These are phyloP conservation scores for Colletotrichum endophyticum DNA, from an alignment of 2,329 filamentous ascomycete species.

Conservation along the genomic window DNA sequence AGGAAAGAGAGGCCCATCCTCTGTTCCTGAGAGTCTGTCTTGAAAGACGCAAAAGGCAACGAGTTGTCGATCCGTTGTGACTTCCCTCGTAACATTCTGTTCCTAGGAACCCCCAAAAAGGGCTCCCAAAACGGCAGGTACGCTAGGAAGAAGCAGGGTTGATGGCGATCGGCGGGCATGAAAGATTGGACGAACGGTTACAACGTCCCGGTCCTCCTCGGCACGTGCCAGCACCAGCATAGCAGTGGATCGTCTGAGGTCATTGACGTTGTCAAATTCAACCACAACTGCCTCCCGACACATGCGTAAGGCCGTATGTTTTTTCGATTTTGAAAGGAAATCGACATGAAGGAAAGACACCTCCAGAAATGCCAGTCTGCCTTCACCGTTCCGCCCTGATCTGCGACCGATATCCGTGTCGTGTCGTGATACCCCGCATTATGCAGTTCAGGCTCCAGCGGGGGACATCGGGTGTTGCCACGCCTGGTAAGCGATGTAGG, in stretches of 20 bases:
- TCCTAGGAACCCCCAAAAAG: not conserved
- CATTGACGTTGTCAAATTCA: not conserved
- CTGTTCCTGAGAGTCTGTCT: not conserved
- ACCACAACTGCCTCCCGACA: not conserved
- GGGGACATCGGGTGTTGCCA: constrained; percentile 24
- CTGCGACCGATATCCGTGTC: not conserved
- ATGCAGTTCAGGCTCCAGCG: not conserved
- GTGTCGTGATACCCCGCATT: not conserved
- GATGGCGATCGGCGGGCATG: not conserved
- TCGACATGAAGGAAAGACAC: not conserved
- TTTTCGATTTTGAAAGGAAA: not conserved
- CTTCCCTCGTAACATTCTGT: not conserved
- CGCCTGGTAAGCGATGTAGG: constrained; percentile 25
- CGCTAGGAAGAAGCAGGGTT: not conserved
- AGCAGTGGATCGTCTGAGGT: not conserved
- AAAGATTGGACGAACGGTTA: not conserved
- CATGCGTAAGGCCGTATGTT: not conserved
- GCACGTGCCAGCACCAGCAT: not conserved
- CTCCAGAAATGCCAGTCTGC: not conserved
- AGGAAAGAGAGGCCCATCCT: not conserved
- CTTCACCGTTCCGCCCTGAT: not conserved
- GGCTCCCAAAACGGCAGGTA: not conserved
- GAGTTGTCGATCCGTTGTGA: not conserved
- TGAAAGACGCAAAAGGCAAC: not conserved
- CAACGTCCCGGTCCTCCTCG: not conserved